phyloP scores from a whole-genome alignment of 2,329 filamentous ascomycete species.

The Pseudopithomyces chartarum region DNA sequence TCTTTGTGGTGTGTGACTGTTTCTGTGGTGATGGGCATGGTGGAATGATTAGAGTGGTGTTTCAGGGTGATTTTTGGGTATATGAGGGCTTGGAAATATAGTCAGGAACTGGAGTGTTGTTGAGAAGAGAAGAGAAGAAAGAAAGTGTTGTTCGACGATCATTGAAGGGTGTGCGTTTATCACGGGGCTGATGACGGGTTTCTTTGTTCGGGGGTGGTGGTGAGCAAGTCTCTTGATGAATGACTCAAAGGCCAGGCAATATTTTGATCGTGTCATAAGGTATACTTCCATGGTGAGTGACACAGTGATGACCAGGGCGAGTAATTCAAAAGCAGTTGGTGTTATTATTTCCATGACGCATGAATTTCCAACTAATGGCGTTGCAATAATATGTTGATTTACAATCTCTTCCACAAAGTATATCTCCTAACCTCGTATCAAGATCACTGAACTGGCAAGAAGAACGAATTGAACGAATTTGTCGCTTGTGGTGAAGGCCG shows the following conservation, averaged over 20 bases:
- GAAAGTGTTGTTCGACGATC: background rate
- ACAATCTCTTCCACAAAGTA: background rate
- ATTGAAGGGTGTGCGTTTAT: background rate
- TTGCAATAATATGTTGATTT: too few relatives aligned
- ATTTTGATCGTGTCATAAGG: too few relatives aligned
- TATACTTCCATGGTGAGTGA: too few relatives aligned
- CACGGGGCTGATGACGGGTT: background rate
- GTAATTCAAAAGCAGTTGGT: too few relatives aligned
- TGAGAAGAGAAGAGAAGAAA: background rate
- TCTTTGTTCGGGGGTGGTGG: background rate
- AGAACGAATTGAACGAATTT: background rate
- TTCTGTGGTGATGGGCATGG: conserved; percentile 16
- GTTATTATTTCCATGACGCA: too few relatives aligned
- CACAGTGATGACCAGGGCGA: too few relatives aligned
- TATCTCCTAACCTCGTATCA: background rate
- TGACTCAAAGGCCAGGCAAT: too few relatives aligned
- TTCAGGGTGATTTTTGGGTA: too few relatives aligned
- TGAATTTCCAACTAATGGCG: too few relatives aligned
- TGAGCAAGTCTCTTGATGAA: background rate
- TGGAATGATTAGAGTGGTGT: background rate
- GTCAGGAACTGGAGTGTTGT: background rate
- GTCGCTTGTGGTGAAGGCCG: background rate
- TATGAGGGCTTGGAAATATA: too few relatives aligned
- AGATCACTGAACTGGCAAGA: background rate
- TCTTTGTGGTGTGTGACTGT: conserved; percentile 17